Evolutionary conservation across 495 filamentous ascomycete genomes (phyloP).

Genomic region (Penicillium fimorum): DNA sequence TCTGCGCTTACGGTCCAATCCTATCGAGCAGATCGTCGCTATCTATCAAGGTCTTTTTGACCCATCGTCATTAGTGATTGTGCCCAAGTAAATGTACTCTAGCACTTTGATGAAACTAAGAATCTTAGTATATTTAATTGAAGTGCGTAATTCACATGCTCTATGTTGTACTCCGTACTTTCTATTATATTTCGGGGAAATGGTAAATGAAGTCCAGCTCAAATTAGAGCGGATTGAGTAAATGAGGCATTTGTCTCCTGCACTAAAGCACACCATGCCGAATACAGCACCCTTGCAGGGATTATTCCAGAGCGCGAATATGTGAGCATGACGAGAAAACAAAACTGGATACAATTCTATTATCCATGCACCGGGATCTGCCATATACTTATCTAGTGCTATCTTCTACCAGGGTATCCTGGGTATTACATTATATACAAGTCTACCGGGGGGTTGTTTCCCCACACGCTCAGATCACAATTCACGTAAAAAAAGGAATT

Average conservation of each 20-base stretch:
- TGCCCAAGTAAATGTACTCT: no score
- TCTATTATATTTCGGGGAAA: no score
- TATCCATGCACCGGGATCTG: not conserved
- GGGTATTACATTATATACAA: not conserved
- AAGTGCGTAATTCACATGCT: no score
- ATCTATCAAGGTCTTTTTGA: not conserved
- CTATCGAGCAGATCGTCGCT: slow-evolving; percentile 1
- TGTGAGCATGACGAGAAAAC: not conserved
- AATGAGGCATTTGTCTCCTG: not conserved
- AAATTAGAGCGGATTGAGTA: no score
- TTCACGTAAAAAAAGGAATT: not conserved
- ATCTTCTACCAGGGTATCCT: not conserved
- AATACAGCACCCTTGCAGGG: not conserved
- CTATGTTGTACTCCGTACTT: no score
- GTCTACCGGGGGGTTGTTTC: not conserved
- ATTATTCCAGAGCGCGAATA: not conserved
- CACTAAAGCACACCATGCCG: not conserved
- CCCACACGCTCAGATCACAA: not conserved
- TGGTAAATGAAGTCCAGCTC: no score
- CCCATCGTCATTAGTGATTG: no score
- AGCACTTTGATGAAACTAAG: no score
- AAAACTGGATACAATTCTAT: not conserved
- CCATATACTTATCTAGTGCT: not conserved
- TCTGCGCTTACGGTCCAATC: slow-evolving; percentile 7
- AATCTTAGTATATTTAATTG: no score